These are phyloP conservation scores for Vicia faba DNA, from an alignment of 306 rosid genomes.

Conservation along the genomic window DNA sequence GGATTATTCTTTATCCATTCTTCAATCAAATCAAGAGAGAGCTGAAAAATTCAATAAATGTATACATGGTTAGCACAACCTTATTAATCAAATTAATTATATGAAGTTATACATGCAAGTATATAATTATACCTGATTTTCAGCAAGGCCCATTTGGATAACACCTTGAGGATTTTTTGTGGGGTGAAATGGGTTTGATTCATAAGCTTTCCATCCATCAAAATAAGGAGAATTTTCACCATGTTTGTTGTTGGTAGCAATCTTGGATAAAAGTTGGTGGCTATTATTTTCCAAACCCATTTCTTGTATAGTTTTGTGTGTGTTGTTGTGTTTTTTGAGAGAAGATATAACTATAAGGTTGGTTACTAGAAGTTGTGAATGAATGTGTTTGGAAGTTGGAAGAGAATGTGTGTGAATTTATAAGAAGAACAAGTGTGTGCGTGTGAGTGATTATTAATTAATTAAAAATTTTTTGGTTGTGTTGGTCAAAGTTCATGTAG, in stretches of 20 bases:
- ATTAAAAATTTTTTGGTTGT: not conserved
- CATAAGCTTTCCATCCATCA: slow-evolving; percentile 95
- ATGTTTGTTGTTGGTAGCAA: slow-evolving; percentile 68
- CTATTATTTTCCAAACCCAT: slow-evolving; percentile 33
- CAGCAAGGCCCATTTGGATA: slow-evolving; percentile 97
- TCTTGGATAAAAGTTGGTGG: slow-evolving; percentile 55
- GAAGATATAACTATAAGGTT: not conserved
- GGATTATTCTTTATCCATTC: slow-evolving; percentile 78
- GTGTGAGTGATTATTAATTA: slow-evolving; percentile 4
- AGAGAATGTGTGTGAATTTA: slow-evolving; percentile 30
- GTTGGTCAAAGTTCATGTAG: slow-evolving; percentile 47
- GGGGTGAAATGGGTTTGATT: slow-evolving; percentile 69
- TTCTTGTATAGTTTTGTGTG: not conserved
- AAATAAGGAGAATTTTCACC: slow-evolving; percentile 86
- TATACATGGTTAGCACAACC: not conserved
- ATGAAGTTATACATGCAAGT: too few relatives aligned
- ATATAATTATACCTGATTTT: slow-evolving; percentile 61
- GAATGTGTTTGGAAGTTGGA: slow-evolving; percentile 3
- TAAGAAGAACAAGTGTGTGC: not conserved
- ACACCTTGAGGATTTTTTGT: slow-evolving; percentile 67
- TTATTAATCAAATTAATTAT: not conserved
- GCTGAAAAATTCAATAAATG: slow-evolving; percentile 46
- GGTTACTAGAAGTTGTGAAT: slow-evolving; percentile 14
- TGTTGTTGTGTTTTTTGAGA: not conserved
- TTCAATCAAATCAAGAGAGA: slow-evolving; percentile 55